Evolutionary conservation across 2,329 filamentous ascomycete genomes (phyloP), one percentile per base, ranked within the genome.

Genomic region (Metarhizium robertsii): DNA sequence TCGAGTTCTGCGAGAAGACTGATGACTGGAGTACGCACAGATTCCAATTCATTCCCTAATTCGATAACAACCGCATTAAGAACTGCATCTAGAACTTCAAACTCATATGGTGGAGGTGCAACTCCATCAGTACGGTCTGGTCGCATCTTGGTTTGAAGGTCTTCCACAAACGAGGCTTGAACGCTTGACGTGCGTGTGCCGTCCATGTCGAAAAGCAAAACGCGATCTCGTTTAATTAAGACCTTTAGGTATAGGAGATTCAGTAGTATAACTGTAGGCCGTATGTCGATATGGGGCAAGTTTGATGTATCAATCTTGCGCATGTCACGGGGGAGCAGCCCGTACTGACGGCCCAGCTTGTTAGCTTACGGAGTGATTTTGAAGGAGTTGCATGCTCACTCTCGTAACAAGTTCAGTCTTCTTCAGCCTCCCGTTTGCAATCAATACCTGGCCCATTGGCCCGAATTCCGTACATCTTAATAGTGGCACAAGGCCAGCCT

Each of bases 261-360:
- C 64, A 97, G 88, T 2, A 97, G 79, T 60, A 97, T 96, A 4
- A 92, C 90, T 14, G 88, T 91, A 7, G 90, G 90, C 42, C 92
- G 90, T 60, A 97, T 86, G 60, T 97, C 85, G 56, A 97, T 96
- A 66, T 96, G 91, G 11, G 92, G 92, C 20, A 97, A 83, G 58
- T 94, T 88, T 57, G 90, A 95, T 14, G 91, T 96, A 70, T 97
- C 92, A 66, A 97, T 96, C 73, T 97, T 97, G 64, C 92, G 88
- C 55, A 97, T 78, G 75, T 97, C 92, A 59, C 92, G 91, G 56
- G 94, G 92, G 50, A 96, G 80, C 30, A 96, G 80, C 46, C 91
- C 92, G 68, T 95, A 96, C 88, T 92, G 61, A 54, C 8, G 56
- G 43, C 16, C 45, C 38, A 30, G 25, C 25, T 55, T 51, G 34